Evolutionary conservation across 2,329 filamentous ascomycete species (phyloP), one percentile per base, ranked within the genome.

Genomic region (Didymella arachidicola): DNA sequence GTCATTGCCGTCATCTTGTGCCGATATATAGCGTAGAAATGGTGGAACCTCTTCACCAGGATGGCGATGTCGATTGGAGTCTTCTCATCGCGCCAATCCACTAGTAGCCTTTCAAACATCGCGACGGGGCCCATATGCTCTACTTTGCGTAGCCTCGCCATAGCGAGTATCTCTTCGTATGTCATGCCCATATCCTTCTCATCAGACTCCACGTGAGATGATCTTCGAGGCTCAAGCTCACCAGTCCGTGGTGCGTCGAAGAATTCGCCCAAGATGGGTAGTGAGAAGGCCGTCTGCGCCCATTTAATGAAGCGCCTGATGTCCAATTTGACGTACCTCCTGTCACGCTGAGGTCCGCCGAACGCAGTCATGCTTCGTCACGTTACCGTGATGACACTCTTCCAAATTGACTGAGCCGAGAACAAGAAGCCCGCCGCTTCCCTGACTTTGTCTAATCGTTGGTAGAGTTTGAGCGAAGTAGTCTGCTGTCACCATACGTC

Each of bases 311-410:
- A 92, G 7, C 83, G 77, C 72, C 89, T 91, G 2, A 91, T 78
- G 66, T 92, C 90, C 2, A 81, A 85, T 92, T 92, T 55, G 79
- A 82, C 53, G 87, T 84, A 11, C 75, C 76, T 19, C 81, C 87
- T 51, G 89, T 88, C 4, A 87, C 87, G 65, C 89, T 78, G 59
- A 78, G 78, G n/a, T 63, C 62, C n/a, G 80, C 80, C 12, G 74
- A 78, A n/a, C 69, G 67, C 83, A 85, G 70, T 91, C 88, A 69
- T 91, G 91, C 75, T 91, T 91, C 19, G 89, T 91, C 19, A 89
- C 78, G 72, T 91, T 76, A 18, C 81, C 82, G 19, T 82, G 78
- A 27, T 85, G 74, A 61, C 78, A 49, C 22, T 53, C 46, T 22
- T 51, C 53, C 2, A 90, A 87, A 66, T 91, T 91, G 1, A 86